phyloP scores from a whole-genome alignment of 2,329 filamentous ascomycete genomes.

The Orbilia javanica region DNA sequence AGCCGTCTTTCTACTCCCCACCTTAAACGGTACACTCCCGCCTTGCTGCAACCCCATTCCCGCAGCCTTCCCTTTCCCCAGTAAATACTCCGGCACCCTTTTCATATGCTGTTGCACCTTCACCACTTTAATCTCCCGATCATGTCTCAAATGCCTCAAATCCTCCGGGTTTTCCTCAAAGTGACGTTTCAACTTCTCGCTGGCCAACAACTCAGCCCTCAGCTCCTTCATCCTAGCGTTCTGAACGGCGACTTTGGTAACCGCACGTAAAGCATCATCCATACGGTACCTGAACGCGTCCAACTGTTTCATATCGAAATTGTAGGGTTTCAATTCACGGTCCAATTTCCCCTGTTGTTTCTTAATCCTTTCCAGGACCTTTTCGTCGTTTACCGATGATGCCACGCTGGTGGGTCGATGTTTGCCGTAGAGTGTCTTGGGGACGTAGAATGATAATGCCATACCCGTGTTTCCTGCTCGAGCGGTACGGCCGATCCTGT shows the following conservation, averaged over 20 bases:
- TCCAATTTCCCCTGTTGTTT: slow-evolving; percentile 82
- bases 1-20: slow-evolving; percentile 67
- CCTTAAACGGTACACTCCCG: slow-evolving; percentile 71
- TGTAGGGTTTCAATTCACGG: slow-evolving; percentile 87
- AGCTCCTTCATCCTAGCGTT: slow-evolving; percentile 91
- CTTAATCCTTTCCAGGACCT: slow-evolving; percentile 81
- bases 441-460: slow-evolving; percentile 94
- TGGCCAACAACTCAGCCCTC: slow-evolving; percentile 88
- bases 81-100: slow-evolving; percentile 92
- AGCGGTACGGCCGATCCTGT: slow-evolving; percentile 93
- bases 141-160: slow-evolving; percentile 86
- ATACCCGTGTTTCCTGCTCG: slow-evolving; percentile 92
- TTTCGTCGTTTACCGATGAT: slow-evolving; percentile 84
- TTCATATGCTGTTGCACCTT: slow-evolving; percentile 89
- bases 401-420: slow-evolving; percentile 86
- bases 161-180: slow-evolving; percentile 98
- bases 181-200: slow-evolving; percentile 91
- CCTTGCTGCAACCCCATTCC: slow-evolving; percentile 77
- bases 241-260: slow-evolving; percentile 88
- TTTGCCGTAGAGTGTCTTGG: slow-evolving; percentile 83
- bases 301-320: slow-evolving; percentile 93
- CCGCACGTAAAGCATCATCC: slow-evolving; percentile 88
- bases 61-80: slow-evolving; percentile 81
- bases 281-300: slow-evolving; percentile 95
- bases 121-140: slow-evolving; percentile 85